Conservation (phyloP, 73 alveolate genomes). For the Diophrys sp. region DNA sequence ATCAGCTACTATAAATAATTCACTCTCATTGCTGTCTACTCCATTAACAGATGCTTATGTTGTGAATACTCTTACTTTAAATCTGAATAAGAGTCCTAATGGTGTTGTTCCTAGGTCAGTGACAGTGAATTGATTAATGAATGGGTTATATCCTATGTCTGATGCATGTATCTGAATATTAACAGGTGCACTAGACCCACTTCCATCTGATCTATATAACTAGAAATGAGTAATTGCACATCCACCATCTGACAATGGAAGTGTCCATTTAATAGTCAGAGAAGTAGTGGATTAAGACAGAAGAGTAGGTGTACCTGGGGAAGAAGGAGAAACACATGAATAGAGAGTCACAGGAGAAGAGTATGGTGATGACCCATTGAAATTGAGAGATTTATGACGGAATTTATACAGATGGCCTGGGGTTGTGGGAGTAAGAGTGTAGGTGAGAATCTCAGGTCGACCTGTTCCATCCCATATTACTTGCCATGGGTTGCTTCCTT, state of each 20-base stretch:
- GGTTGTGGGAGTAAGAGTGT: background rate
- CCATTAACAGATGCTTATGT: slow-evolving; percentile 9
- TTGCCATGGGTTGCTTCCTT: slow-evolving; percentile 21
- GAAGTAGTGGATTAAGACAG: slow-evolving; percentile 23
- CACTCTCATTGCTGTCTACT: slow-evolving; percentile 18
- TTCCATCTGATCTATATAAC: slow-evolving; percentile 56
- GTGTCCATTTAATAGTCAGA: slow-evolving; percentile 40
- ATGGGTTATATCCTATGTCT: slow-evolving; percentile 24
- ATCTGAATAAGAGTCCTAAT: slow-evolving; percentile 33
- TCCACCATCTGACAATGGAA: slow-evolving; percentile 66
- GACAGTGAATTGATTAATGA: slow-evolving; percentile 27
- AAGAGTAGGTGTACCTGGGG: slow-evolving; percentile 34
- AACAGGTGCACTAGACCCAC: slow-evolving; percentile 1
- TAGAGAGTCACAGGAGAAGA: slow-evolving; percentile 22
- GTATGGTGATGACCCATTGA: slow-evolving; percentile 50
- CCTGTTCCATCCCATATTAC: slow-evolving; percentile 39
- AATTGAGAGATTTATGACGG: slow-evolving; percentile 49
- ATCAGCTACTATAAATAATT: slow-evolving; percentile 31
- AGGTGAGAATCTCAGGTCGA: slow-evolving; percentile 24
- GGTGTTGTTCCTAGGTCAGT: slow-evolving; percentile 42
- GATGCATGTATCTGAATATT: slow-evolving; percentile 7
- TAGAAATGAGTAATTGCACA: slow-evolving; percentile 51
- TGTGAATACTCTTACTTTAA: slow-evolving; percentile 31
- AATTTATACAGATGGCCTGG: slow-evolving; percentile 43
- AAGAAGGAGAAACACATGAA: slow-evolving; percentile 52